phyloP scores from a whole-genome alignment of 108 stramenopile genomes.

The Nitzschia inconspicua region DNA sequence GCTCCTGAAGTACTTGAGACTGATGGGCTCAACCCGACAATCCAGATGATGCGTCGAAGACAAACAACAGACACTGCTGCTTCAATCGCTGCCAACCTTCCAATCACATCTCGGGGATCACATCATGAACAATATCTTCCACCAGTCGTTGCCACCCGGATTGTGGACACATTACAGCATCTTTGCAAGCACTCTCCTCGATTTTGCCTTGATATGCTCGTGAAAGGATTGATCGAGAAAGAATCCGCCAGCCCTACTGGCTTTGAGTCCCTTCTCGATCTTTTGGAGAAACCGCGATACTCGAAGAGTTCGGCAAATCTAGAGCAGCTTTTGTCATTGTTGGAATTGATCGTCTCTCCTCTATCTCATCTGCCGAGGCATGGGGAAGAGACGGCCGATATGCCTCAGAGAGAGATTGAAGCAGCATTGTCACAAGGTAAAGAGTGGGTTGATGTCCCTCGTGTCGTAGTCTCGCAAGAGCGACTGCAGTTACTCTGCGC shows the following conservation, averaged over 20 bases:
- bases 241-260: slow-evolving; percentile 18
- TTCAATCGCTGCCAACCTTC: slow-evolving; percentile 77
- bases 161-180: slow-evolving; percentile 50
- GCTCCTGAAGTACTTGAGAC: slow-evolving; percentile 54
- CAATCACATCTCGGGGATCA: slow-evolving; percentile 53
- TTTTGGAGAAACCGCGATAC: slow-evolving; percentile 59
- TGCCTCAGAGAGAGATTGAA: slow-evolving; percentile 50
- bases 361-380: slow-evolving; percentile 67
- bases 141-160: slow-evolving; percentile 70
- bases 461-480: slow-evolving; percentile 52
- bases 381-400: slow-evolving; percentile 45
- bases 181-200: slow-evolving; percentile 67
- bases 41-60: slow-evolving; percentile 38
- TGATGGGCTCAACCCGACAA: slow-evolving; percentile 23
- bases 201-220: slow-evolving; percentile 54
- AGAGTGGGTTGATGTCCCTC: slow-evolving; percentile 73
- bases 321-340: slow-evolving; percentile 68
- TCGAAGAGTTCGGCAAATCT: slow-evolving; percentile 70
- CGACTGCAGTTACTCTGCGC: slow-evolving; percentile 71
- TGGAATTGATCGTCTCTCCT: slow-evolving; percentile 74
- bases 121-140: slow-evolving; percentile 44
- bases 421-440: slow-evolving; percentile 50
- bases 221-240: slow-evolving; percentile 3
- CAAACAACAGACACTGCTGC: slow-evolving; percentile 46
- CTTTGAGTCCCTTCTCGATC: slow-evolving; percentile 64